Percentiles rank a stretch among this genome's conserved stretches.
These are phyloP conservation scores for Filobasidium wieringae DNA, from an alignment of 768 basidiomycete genomes.

Conservation along the genomic window DNA sequence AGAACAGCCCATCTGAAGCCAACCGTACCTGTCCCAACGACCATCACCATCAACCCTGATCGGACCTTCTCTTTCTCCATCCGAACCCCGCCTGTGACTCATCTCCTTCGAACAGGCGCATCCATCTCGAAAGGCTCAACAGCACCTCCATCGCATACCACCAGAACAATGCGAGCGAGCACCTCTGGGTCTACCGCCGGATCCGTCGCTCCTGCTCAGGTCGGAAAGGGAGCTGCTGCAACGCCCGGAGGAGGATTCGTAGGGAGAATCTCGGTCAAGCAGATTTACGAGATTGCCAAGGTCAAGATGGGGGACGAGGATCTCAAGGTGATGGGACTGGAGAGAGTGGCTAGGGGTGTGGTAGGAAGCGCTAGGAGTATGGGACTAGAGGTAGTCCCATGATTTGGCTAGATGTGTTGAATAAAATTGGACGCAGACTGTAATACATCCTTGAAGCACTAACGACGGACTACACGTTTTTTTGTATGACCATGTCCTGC, in stretches of 20 bases:
- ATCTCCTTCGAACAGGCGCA: slow-evolving; percentile 81
- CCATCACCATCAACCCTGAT: slow-evolving; percentile 87
- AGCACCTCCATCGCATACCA: slow-evolving; percentile 59
- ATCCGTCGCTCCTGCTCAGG: neutral
- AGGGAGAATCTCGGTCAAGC: slow-evolving; percentile 83
- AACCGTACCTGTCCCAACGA: slow-evolving; percentile 78
- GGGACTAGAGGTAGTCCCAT: slow-evolving; percentile 83
- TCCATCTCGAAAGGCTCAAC: slow-evolving; percentile 83
- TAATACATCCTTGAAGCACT: too few relatives aligned
- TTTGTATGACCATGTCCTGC: too few relatives aligned
- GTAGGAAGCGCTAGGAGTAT: slow-evolving; percentile 78
- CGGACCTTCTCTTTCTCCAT: slow-evolving; percentile 86
- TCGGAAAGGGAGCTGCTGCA: slow-evolving; percentile 1
- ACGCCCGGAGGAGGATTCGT: slow-evolving; percentile 23
- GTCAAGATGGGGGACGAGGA: slow-evolving; percentile 86
- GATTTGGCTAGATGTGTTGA: too few relatives aligned
- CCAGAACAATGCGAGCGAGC: slow-evolving; percentile 30
- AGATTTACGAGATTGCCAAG: slow-evolving; percentile 96
- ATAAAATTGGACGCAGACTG: too few relatives aligned
- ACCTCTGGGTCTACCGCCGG: slow-evolving; percentile 5
- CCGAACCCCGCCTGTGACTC: slow-evolving; percentile 68
- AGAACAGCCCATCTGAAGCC: slow-evolving; percentile 75
- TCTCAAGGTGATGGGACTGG: slow-evolving; percentile 70
- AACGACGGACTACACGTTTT: too few relatives aligned
- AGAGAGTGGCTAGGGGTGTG: slow-evolving; percentile 77